These are phyloP conservation scores for Laburnicola sp. DNA, from an alignment of 2,329 filamentous ascomycete genomes.

Conservation along the genomic window DNA sequence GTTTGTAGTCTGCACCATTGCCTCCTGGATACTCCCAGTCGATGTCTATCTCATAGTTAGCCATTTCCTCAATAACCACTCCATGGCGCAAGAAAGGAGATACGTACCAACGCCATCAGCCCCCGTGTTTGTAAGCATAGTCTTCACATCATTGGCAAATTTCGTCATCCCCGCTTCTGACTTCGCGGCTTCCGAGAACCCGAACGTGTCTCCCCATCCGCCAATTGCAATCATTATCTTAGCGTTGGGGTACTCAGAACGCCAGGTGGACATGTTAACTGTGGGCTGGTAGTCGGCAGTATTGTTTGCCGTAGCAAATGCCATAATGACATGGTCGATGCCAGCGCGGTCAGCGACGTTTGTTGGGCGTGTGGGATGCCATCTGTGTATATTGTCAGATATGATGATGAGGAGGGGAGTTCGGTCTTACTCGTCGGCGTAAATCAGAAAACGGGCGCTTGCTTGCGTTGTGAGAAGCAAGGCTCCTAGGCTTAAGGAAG, in stretches of 20 bases:
- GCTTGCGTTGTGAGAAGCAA: slow-evolving; percentile 18
- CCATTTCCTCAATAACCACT: neutral
- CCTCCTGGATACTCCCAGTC: slow-evolving; percentile 69
- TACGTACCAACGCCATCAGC: slow-evolving; percentile 65
- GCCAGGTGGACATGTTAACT: slow-evolving; percentile 55
- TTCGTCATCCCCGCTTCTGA: slow-evolving; percentile 55
- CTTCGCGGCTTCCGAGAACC: slow-evolving; percentile 62
- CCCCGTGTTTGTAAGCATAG: slow-evolving; percentile 63
- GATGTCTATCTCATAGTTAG: slow-evolving; percentile 53
- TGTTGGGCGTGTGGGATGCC: slow-evolving; percentile 37
- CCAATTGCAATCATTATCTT: slow-evolving; percentile 73
- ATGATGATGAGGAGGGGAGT: neutral
- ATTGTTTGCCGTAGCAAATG: slow-evolving; percentile 47
- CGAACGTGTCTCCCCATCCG: slow-evolving; percentile 71
- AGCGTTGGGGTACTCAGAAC: slow-evolving; percentile 59
- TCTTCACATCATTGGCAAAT: slow-evolving; percentile 67
- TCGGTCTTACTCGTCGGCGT: slow-evolving; percentile 36
- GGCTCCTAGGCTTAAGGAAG: slow-evolving; percentile 18
- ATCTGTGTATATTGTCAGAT: slow-evolving; percentile 21
- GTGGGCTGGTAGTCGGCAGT: slow-evolving; percentile 57
- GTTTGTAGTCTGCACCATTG: slow-evolving; percentile 70
- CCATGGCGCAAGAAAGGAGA: neutral
- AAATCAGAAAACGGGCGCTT: slow-evolving; percentile 37
- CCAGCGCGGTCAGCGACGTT: slow-evolving; percentile 33
- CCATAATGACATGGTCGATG: slow-evolving; percentile 42